Conservation (phyloP, 345 rosid genomes). For the Syzygium jambos region DNA sequence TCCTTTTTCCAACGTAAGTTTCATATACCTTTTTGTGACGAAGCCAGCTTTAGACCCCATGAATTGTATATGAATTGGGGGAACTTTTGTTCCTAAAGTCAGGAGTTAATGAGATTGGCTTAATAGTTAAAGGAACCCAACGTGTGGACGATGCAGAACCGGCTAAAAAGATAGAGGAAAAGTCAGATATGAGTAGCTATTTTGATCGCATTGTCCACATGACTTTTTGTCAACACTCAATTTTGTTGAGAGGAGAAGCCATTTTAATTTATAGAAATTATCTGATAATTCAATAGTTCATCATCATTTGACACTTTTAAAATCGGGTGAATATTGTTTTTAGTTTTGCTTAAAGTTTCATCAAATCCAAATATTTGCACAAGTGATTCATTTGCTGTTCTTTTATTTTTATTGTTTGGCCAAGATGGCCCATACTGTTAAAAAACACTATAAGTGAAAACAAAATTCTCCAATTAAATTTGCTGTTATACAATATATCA, state of each 20-base stretch:
- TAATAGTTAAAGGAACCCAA: too few relatives aligned
- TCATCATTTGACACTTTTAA: not conserved
- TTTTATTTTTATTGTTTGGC: not conserved
- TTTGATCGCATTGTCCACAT: too few relatives aligned
- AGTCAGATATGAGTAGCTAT: too few relatives aligned
- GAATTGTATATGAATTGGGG: not conserved
- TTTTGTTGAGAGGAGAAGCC: not conserved
- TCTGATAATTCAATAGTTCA: not conserved
- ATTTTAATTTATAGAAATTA: not conserved
- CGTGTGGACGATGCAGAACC: too few relatives aligned
- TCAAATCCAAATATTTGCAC: not conserved
- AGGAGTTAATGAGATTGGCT: too few relatives aligned
- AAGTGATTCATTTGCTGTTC: not conserved
- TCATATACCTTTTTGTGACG: not conserved
- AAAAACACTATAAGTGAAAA: not conserved
- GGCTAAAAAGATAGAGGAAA: too few relatives aligned
- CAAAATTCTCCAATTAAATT: not conserved
- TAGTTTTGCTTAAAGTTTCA: not conserved
- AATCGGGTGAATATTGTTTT: not conserved
- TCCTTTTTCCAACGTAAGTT: not conserved
- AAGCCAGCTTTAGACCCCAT: not conserved
- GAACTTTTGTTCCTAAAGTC: not conserved
- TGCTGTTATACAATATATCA: not conserved
- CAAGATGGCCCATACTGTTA: not conserved
- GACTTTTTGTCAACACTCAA: too few relatives aligned